Evolutionary conservation across 2,329 filamentous ascomycete genomes (phyloP).

Genomic region (Lachnellula suecica): DNA sequence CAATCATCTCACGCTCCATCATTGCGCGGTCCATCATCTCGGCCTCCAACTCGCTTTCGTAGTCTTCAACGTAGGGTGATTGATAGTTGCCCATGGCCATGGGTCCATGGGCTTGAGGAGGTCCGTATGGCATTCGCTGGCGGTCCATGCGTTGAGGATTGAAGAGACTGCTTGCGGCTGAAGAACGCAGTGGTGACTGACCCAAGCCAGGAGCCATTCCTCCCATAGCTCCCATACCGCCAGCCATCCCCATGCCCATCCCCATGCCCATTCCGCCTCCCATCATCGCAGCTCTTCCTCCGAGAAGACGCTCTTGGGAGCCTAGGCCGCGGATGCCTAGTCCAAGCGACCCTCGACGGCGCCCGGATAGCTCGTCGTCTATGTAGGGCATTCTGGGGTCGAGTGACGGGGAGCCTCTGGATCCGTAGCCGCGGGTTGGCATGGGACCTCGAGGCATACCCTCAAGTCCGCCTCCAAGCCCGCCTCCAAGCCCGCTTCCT

Average conservation of each 20-base stretch:
- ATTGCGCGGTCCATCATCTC: constrained; percentile 3
- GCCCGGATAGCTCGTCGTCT: not conserved
- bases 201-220: too few relatives aligned
- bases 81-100: constrained; percentile 11
- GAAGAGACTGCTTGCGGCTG: constrained; percentile 4
- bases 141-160: constrained; percentile 13
- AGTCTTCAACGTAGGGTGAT: constrained; percentile 22
- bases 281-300: constrained; percentile 5
- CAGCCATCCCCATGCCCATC: not conserved
- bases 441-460: not conserved
- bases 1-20: constrained; percentile 6
- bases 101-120: not conserved
- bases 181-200: constrained; percentile 5
- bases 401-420: not conserved
- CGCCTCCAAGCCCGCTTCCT: not conserved
- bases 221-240: too few relatives aligned
- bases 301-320: not conserved
- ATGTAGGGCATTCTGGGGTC: constrained; percentile 1
- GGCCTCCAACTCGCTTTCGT: constrained; percentile 16
- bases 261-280: not conserved
- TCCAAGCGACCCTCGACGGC: not conserved
- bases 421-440: not conserved
- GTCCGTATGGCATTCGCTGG: constrained; percentile 12
- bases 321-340: not conserved
- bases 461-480: constrained; percentile 1